A percentile compares a stretch with the other conserved stretches of the same genome.
phyloP scores from a whole-genome alignment of 2,329 filamentous ascomycete species.

The Fusarium beomiforme region DNA sequence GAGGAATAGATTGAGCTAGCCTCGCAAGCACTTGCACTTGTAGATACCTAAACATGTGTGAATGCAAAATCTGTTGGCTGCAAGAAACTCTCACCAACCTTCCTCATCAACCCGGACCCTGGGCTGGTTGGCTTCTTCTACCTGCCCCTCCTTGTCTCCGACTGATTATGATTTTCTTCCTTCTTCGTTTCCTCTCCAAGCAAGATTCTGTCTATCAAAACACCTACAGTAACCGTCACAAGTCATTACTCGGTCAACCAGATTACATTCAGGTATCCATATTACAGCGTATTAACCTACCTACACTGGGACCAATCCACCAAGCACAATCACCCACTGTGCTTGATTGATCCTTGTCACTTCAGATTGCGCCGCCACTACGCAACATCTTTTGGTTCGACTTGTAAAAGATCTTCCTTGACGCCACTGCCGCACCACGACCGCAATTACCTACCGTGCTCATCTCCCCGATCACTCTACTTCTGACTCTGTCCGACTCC shows the following conservation, averaged over 20 bases:
- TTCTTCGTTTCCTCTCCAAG: constrained; percentile 6
- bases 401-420: constrained; percentile 29
- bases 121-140: constrained; percentile 7
- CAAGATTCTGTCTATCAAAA: background rate
- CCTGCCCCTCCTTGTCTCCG: constrained; percentile 18
- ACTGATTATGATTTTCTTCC: constrained; percentile 4
- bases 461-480: background rate
- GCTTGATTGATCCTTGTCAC: constrained; percentile 20
- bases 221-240: constrained; percentile 1
- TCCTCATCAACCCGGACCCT: constrained; percentile 29
- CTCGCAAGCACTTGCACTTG: constrained; percentile 13
- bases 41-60: background rate
- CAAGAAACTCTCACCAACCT: constrained; percentile 15
- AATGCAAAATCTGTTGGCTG: constrained; percentile 28
- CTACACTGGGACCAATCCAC: constrained; percentile 18
- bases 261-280: constrained; percentile 8
- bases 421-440: constrained; percentile 30
- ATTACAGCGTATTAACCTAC: constrained; percentile 9
- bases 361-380: constrained; percentile 33
- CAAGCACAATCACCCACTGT: background rate
- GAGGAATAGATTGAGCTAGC: background rate
- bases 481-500: background rate
- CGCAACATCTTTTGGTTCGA: constrained; percentile 37
- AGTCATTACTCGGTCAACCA: constrained; percentile 24
- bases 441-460: constrained; percentile 7